phyloP scores from a whole-genome alignment of 2,329 filamentous ascomycete species.

The Diaporthe batatas region DNA sequence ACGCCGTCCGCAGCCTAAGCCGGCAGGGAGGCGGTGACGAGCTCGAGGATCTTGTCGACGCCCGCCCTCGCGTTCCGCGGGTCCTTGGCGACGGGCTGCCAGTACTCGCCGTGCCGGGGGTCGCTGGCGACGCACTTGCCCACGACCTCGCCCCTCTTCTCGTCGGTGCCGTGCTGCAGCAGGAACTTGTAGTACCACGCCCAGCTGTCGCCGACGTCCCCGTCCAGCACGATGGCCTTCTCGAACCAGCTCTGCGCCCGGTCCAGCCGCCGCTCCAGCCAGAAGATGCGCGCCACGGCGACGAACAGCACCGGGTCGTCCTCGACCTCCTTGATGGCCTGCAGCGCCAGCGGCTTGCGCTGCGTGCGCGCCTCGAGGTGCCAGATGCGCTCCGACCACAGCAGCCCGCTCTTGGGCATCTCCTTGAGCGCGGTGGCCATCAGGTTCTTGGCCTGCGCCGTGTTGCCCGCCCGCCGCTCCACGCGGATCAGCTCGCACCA shows the following conservation, averaged over 20 bases:
- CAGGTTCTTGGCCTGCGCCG: conserved; percentile 85
- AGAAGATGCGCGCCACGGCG: conserved; percentile 94
- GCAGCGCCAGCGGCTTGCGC: conserved; percentile 88
- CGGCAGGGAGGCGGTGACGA: conserved; percentile 72
- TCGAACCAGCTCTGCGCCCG: conserved; percentile 98
- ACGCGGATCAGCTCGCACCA: conserved; percentile 96
- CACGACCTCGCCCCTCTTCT: conserved; percentile 89
- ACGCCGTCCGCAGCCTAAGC: conserved; percentile 25
- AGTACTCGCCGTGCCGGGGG: conserved; percentile 91
- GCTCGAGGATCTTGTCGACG: conserved; percentile 84
- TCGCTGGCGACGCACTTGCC: conserved; percentile 85
- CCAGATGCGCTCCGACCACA: conserved; percentile 97
- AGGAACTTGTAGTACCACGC: conserved; percentile 98
- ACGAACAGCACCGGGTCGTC: conserved; percentile 91
- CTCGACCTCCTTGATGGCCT: conserved; percentile 97
- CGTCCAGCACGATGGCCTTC: conserved; percentile 89
- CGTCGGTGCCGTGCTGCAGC: conserved; percentile 90
- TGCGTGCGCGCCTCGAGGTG: conserved; percentile 92
- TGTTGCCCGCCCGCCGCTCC: conserved; percentile 88
- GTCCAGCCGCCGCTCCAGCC: conserved; percentile 91
- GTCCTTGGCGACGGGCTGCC: conserved; percentile 89
- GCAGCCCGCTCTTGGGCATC: conserved; percentile 85
- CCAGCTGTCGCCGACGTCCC: conserved; percentile 92
- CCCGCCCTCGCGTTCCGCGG: conserved; percentile 82
- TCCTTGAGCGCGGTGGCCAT: conserved; percentile 96